Evolutionary conservation across 306 rosid genomes (phyloP), one percentile per base, ranked within the genome.

Genomic region (Luffa aegyptiaca): DNA sequence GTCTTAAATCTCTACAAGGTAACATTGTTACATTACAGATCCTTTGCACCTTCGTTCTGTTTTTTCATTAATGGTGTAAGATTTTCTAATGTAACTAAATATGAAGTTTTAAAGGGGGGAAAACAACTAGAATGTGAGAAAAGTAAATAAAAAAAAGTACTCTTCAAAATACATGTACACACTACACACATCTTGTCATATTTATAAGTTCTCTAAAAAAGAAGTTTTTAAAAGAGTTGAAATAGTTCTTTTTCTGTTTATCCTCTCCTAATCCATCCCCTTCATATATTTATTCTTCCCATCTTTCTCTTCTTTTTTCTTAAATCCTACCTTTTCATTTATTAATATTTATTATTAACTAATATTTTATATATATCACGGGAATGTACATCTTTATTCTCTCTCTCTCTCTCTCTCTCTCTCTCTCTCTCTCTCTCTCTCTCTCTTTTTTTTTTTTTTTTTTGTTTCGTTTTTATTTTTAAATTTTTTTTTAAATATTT

Each of bases 1-100:
- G 89, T 92, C 80, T 81, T 92, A 82, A 85, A 82, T 80, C 94
- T 90, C 44, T 92, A 94, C 36, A 94, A 92, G 98, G 98, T 92
- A 85, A 36, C 63, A 21, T 45, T 13, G 18, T 45, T 13, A 66
- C 45, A 20, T 20, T 44, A n/a, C 75, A n/a, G 6, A 16, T 16
- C 26, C 21, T 17, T 64, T 36, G 21, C 6, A 64, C 46, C 71
- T 64, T 64, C 71, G 16, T 64, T 36, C 35, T 62, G 26, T n/a
- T 59, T 59, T 59, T 31, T 3, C 63, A 20, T 58, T 58, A 21
- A 8, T 58, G 65, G 14, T 10, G 21, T 10, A 31, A 33, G 69
- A 62, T 61, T 61, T 61, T 33, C 41, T 48, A 48, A 48, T 48
- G 16, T 48, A 42, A 42, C 46, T 42, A 42, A 42, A 42, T 42